A percentile compares a stretch with the other conserved stretches of the same genome.
These are phyloP conservation scores for Boletus tomentosulus DNA, from an alignment of 768 basidiomycete genomes.

Conservation along the genomic window DNA sequence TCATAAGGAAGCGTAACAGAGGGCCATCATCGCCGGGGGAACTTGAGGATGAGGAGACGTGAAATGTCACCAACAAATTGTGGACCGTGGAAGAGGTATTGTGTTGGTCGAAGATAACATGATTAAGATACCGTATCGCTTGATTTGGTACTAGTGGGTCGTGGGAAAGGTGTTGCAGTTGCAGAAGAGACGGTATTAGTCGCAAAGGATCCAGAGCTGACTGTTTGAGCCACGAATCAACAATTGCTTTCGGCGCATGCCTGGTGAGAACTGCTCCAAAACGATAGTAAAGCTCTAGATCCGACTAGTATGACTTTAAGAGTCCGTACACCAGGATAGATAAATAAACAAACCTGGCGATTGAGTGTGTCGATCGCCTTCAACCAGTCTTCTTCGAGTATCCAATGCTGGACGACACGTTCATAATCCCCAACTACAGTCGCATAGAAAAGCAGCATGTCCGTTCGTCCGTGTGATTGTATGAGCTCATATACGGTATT, in stretches of 20 bases:
- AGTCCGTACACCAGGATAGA: background rate
- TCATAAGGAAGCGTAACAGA: constrained; percentile 76
- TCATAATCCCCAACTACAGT: constrained; percentile 74
- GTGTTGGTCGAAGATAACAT: constrained; percentile 76
- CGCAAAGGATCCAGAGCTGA: constrained; percentile 73
- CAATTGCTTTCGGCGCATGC: constrained; percentile 81
- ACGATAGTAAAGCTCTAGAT: constrained; percentile 87
- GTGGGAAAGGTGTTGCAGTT: constrained; percentile 66
- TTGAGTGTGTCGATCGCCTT: constrained; percentile 89
- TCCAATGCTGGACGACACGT: constrained; percentile 87
- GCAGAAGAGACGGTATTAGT: constrained; percentile 85
- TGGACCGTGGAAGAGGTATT: constrained; percentile 85
- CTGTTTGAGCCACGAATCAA: constrained; percentile 90
- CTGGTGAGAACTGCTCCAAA: constrained; percentile 87
- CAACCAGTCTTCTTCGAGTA: constrained; percentile 87
- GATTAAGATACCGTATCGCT: constrained; percentile 83
- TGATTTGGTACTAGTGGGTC: constrained; percentile 78
- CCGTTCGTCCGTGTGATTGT: constrained; percentile 86
- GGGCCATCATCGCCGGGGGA: constrained; percentile 65
- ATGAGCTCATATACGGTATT: constrained; percentile 90
- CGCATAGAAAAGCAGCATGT: constrained; percentile 90
- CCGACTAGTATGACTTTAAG: constrained; percentile 44
- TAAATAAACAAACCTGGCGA: constrained; percentile 58
- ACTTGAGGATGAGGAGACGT: constrained; percentile 53
- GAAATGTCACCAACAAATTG: constrained; percentile 89